A percentile compares a stretch with the other conserved stretches of the same genome.
These are phyloP conservation scores for Arachis hypogaea DNA, from an alignment of 306 rosid genomes.

Conservation along the genomic window DNA sequence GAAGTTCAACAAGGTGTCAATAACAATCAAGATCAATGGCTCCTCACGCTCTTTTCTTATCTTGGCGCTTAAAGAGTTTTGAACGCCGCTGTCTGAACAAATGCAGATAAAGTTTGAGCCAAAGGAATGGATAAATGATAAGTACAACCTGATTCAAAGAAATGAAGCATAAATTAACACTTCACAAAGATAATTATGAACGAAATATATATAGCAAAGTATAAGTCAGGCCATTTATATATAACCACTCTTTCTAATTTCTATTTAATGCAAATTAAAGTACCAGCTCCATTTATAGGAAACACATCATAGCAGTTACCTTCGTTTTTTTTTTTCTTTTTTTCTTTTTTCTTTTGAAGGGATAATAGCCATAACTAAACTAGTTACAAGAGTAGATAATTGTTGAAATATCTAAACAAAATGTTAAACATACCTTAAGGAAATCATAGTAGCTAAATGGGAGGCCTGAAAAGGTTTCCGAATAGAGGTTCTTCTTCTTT, in stretches of 20 bases:
- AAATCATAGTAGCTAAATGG: constrained; percentile 74
- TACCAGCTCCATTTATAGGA: too few relatives aligned
- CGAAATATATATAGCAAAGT: constrained; percentile 10
- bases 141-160: constrained; percentile 67
- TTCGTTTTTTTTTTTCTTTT: not conserved
- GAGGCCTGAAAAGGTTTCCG: constrained; percentile 54
- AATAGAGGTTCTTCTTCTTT: constrained; percentile 66
- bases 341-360: not conserved
- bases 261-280: too few relatives aligned
- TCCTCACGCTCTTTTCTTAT: constrained; percentile 58
- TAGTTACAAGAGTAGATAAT: not conserved
- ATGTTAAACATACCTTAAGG: constrained; percentile 60
- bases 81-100: constrained; percentile 82
- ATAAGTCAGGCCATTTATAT: constrained; percentile 11
- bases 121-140: constrained; percentile 68
- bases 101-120: constrained; percentile 84
- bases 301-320: not conserved
- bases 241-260: too few relatives aligned
- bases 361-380: not conserved
- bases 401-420: not conserved
- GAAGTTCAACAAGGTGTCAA: constrained; percentile 10
- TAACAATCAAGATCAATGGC: constrained; percentile 17
- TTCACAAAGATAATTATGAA: not conserved
- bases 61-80: constrained; percentile 60
- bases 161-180: constrained; percentile 20